phyloP scores from a whole-genome alignment of 2,329 filamentous ascomycete species.

The Microsporum audouinii region DNA sequence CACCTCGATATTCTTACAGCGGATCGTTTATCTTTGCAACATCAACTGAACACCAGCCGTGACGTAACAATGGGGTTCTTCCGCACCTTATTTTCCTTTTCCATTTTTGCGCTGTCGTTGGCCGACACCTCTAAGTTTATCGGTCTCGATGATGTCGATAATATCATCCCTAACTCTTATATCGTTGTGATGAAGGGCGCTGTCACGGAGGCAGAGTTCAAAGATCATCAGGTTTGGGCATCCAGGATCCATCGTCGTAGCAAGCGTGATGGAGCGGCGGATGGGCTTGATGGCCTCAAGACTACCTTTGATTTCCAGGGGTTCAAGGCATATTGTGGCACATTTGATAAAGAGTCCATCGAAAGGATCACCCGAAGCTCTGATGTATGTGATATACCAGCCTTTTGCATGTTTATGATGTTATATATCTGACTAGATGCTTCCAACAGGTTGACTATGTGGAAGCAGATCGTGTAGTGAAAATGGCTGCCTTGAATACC shows the following conservation, averaged over 20 bases:
- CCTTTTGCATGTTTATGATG: neutral
- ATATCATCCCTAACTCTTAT: constrained; percentile 7
- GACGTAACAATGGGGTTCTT: neutral
- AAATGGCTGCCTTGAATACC: constrained; percentile 6
- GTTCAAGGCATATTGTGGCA: constrained; percentile 12
- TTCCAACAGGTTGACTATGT: constrained; percentile 11
- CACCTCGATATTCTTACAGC: neutral
- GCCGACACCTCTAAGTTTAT: neutral
- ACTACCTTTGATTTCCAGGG: constrained; percentile 10
- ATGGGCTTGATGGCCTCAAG: constrained; percentile 3
- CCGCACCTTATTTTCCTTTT: neutral
- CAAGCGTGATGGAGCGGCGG: neutral
- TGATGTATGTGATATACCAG: neutral
- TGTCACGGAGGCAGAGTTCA: constrained; percentile 4
- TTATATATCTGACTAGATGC: neutral
- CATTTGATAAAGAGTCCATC: constrained; percentile 12
- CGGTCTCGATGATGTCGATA: neutral
- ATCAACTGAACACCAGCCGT: neutral
- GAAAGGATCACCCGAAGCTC: constrained; percentile 1
- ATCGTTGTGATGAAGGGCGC: constrained; percentile 10
- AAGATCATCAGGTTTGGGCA: constrained; percentile 5
- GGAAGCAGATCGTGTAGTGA: constrained; percentile 9
- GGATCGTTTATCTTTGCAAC: neutral
- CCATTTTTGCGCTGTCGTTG: neutral
- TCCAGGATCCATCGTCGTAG: constrained; percentile 1